phyloP scores from a whole-genome alignment of 2,329 filamentous ascomycete species.

The Hyphodiscus sp. region DNA sequence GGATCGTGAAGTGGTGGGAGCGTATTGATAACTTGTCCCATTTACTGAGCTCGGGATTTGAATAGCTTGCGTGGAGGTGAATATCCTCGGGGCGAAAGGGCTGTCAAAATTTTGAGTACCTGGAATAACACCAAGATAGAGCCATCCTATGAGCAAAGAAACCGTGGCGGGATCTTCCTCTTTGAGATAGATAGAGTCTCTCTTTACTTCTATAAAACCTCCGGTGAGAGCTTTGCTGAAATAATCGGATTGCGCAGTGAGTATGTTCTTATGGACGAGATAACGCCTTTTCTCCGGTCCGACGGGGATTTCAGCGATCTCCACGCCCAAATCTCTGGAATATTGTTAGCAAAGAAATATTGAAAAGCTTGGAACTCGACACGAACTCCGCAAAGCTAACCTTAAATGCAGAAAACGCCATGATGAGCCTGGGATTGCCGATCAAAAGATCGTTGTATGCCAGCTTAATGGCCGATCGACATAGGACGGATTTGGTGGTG shows the following conservation, averaged over 20 bases:
- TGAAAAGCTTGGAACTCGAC: background rate
- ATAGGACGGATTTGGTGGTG: background rate
- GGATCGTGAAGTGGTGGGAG: background rate
- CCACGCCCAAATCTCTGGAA: slow-evolving; percentile 17
- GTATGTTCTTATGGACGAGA: slow-evolving; percentile 20
- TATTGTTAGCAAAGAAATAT: background rate
- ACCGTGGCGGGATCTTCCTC: slow-evolving; percentile 15
- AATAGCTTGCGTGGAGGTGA: background rate
- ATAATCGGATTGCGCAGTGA: slow-evolving; percentile 19
- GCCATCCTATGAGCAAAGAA: slow-evolving; percentile 16
- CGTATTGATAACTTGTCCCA: background rate
- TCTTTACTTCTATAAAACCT: slow-evolving; percentile 16
- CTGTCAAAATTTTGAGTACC: background rate
- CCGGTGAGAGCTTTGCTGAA: slow-evolving; percentile 22
- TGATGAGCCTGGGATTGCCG: background rate
- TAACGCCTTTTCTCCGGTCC: slow-evolving; percentile 17
- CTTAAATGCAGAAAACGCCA: background rate
- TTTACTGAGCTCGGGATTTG: background rate
- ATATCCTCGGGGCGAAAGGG: background rate
- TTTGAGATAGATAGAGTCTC: slow-evolving; percentile 12
- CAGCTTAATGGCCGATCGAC: background rate
- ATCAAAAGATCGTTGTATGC: background rate
- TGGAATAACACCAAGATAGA: slow-evolving; percentile 16
- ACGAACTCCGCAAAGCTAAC: slow-evolving; percentile 1
- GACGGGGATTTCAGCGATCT: slow-evolving; percentile 17